Evolutionary conservation across 2,329 filamentous ascomycete genomes (phyloP).

Genomic region (Aspergillus sp.): DNA sequence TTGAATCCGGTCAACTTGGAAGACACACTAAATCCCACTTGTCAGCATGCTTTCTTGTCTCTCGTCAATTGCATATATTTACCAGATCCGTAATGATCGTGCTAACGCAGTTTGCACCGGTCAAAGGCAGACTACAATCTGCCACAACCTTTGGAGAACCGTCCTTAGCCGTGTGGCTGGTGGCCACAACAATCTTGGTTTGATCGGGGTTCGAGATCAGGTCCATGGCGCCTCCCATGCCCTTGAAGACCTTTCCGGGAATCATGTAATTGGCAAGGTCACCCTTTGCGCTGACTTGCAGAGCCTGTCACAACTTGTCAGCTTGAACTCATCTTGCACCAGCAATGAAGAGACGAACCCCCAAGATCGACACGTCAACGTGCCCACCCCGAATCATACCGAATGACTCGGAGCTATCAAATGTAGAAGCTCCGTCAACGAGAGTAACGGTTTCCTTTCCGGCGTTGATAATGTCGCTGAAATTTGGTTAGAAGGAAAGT

Average conservation of each 20-base stretch:
- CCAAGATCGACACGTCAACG: slow-evolving; percentile 76
- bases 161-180: slow-evolving; percentile 63
- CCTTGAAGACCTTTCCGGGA: slow-evolving; percentile 77
- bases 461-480: slow-evolving; percentile 69
- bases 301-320: slow-evolving; percentile 37
- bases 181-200: slow-evolving; percentile 66
- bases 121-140: slow-evolving; percentile 58
- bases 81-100: slow-evolving; percentile 69
- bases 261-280: slow-evolving; percentile 89
- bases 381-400: slow-evolving; percentile 82
- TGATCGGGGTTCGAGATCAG: slow-evolving; percentile 63
- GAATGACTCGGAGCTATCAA: slow-evolving; percentile 76
- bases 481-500: neutral
- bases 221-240: slow-evolving; percentile 77
- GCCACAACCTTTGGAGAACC: slow-evolving; percentile 61
- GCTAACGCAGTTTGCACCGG: slow-evolving; percentile 60
- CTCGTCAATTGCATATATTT: slow-evolving; percentile 26
- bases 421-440: slow-evolving; percentile 66
- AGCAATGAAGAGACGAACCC: slow-evolving; percentile 35
- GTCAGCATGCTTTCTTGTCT: neutral
- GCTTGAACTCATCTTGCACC: neutral
- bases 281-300: slow-evolving; percentile 71
- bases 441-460: slow-evolving; percentile 84
- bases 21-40: slow-evolving; percentile 54
- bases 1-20: slow-evolving; percentile 63